Evolutionary conservation across 352 stramenopile genomes (phyloP).

Genomic region (Blastocystis sp.): DNA sequence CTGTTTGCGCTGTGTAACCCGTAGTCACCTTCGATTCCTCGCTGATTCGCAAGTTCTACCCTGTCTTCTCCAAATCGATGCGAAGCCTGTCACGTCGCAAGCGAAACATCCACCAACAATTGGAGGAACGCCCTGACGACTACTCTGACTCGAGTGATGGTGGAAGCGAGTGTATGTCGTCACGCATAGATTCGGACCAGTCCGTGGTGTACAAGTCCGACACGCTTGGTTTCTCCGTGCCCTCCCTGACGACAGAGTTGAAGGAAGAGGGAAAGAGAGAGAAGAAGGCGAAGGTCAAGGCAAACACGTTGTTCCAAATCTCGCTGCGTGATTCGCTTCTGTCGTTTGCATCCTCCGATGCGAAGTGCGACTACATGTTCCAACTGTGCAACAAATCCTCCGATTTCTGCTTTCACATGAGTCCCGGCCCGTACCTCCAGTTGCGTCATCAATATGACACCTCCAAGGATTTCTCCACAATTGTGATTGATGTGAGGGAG

Average conservation of each 20-base stretch:
- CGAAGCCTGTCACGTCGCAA: not conserved
- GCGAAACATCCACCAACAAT: slow-evolving; percentile 56
- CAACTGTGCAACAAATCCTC: slow-evolving; percentile 16
- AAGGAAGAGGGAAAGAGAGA: not conserved
- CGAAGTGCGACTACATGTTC: not conserved
- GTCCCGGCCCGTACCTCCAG: not conserved
- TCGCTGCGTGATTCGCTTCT: slow-evolving; percentile 29
- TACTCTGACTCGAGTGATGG: slow-evolving; percentile 22
- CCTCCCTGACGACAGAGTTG: not conserved
- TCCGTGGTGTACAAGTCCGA: slow-evolving; percentile 58
- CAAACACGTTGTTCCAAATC: slow-evolving; percentile 16
- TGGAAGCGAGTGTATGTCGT: not conserved
- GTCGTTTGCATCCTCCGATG: not conserved
- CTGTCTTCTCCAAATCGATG: slow-evolving; percentile 1
- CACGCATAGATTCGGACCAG: slow-evolving; percentile 31
- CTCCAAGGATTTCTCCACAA: slow-evolving; percentile 1
- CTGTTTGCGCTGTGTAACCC: not conserved
- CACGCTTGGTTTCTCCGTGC: not conserved
- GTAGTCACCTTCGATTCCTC: slow-evolving; percentile 53
- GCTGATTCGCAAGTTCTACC: slow-evolving; percentile 55
- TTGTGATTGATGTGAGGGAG: slow-evolving; percentile 8
- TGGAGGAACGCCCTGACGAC: slow-evolving; percentile 55
- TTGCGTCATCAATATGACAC: slow-evolving; percentile 19
- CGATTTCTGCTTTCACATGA: slow-evolving; percentile 20
- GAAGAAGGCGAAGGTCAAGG: slow-evolving; percentile 45